Percentiles rank a stretch among this genome's conserved stretches.
These are phyloP conservation scores for Fraxinus floribunda DNA, from an alignment of 305 asterid genomes.

Conservation along the genomic window DNA sequence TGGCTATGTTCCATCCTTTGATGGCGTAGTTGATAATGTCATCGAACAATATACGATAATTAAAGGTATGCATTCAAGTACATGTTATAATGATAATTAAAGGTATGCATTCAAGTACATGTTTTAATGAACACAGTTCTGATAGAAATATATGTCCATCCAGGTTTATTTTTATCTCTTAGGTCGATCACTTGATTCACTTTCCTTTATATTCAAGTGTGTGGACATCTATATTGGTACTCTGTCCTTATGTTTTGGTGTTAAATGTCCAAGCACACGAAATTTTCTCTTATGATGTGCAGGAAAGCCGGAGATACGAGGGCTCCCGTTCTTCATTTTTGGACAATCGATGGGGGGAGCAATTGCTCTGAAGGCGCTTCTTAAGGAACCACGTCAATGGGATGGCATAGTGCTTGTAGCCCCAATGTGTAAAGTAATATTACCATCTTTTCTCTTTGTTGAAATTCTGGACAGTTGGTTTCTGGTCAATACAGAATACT, in stretches of 20 bases:
- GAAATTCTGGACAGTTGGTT: neutral
- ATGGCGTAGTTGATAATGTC: conserved; percentile 74
- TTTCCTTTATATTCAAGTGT: neutral
- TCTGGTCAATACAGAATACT: neutral
- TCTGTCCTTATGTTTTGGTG: neutral
- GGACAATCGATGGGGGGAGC: conserved; percentile 99
- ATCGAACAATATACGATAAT: conserved; percentile 64
- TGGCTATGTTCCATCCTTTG: conserved; percentile 78
- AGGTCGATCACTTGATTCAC: neutral
- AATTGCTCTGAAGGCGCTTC: conserved; percentile 76
- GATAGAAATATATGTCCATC: neutral
- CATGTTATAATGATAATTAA: neutral
- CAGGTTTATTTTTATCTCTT: neutral
- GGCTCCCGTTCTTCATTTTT: conserved; percentile 72
- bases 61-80: conserved; percentile 48
- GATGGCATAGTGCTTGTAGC: conserved; percentile 93
- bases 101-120: too few species aligned
- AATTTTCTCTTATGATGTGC: conserved; percentile 18
- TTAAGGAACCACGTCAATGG: conserved; percentile 71
- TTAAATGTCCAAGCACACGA: neutral
- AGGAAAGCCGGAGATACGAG: conserved; percentile 84
- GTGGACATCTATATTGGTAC: neutral
- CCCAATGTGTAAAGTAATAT: conserved; percentile 86
- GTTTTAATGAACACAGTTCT: neutral
- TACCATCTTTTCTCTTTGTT: conserved; percentile 11